Conservation (phyloP, 2,329 filamentous ascomycete species). For the Fusarium euwallaceae region DNA sequence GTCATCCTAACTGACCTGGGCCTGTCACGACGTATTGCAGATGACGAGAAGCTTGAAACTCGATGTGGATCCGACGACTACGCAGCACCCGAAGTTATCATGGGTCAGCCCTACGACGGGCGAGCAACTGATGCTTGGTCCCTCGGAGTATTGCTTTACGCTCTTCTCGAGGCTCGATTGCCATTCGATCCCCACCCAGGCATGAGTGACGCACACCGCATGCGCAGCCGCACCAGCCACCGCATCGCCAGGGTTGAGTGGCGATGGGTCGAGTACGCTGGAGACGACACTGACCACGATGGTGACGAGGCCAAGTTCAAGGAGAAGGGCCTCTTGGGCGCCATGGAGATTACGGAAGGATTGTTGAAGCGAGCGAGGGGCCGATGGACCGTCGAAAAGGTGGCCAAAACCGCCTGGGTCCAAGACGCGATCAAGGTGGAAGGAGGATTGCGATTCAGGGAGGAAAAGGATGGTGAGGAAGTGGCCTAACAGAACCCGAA, state of each 20-base stretch:
- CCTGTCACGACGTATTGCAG: conserved; percentile 85
- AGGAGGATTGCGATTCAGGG: conserved; percentile 69
- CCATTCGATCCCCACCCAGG: conserved; percentile 93
- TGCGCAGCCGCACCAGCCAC: conserved; percentile 87
- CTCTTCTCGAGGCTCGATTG: conserved; percentile 90
- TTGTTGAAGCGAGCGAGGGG: conserved; percentile 85
- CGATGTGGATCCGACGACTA: conserved; percentile 98
- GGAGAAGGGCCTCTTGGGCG: conserved; percentile 76
- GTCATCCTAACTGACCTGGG: conserved; percentile 93
- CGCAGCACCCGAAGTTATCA: conserved; percentile 93
- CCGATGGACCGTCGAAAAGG: conserved; percentile 80
- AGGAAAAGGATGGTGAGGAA: conserved; percentile 70
- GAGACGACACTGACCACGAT: conserved; percentile 90
- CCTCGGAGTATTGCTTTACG: conserved; percentile 91
- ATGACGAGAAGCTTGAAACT: conserved; percentile 90
- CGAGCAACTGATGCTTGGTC: conserved; percentile 95
- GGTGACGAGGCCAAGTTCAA: conserved; percentile 71
- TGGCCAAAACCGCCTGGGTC: conserved; percentile 83
- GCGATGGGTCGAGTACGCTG: conserved; percentile 90
- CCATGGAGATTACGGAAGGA: conserved; percentile 85
- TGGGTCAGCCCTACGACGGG: conserved; percentile 95
- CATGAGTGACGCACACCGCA: conserved; percentile 79
- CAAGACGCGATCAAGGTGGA: conserved; percentile 77
- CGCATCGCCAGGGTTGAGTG: conserved; percentile 97
- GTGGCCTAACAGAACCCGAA: conserved; percentile 50